phyloP scores from a whole-genome alignment of 1,284 basidiomycete genomes.

The Tilletia setariae region DNA sequence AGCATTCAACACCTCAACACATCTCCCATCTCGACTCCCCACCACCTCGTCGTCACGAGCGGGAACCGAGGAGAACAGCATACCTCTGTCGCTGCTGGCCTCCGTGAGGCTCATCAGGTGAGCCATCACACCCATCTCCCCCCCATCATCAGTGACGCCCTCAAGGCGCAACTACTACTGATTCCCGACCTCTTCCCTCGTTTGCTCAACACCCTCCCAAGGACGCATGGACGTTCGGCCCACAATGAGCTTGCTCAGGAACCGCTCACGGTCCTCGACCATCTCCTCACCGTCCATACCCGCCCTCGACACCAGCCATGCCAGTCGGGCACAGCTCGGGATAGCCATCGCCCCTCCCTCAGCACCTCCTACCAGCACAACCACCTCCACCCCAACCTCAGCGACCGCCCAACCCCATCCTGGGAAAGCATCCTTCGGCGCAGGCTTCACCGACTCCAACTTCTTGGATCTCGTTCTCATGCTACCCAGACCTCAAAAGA shows the following conservation, averaged over 20 bases:
- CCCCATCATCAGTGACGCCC: too few species aligned
- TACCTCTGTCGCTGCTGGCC: too few species aligned
- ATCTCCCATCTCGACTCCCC: too few species aligned
- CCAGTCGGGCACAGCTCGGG: not conserved
- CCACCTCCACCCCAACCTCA: too few species aligned
- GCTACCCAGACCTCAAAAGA: not conserved
- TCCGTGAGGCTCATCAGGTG: too few species aligned
- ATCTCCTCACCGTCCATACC: slow-evolving; percentile 12
- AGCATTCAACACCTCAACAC: too few species aligned
- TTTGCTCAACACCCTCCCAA: not conserved
- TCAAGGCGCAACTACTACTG: too few species aligned
- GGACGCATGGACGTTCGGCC: not conserved
- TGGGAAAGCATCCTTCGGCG: not conserved
- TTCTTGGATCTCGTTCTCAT: slow-evolving; percentile 5
- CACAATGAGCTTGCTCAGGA: not conserved
- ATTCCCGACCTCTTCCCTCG: not conserved
- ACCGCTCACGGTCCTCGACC: slow-evolving; percentile 2
- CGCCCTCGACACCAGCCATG: slow-evolving; percentile 8
- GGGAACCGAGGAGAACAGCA: too few species aligned
- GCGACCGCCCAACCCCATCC: too few species aligned
- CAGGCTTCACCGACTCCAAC: not conserved
- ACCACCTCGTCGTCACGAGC: too few species aligned
- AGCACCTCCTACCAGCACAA: not conserved
- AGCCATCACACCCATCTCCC: too few species aligned
- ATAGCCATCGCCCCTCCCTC: not conserved